Conservation (phyloP, 2,329 filamentous ascomycete species). For the Sporothrix sp. region DNA sequence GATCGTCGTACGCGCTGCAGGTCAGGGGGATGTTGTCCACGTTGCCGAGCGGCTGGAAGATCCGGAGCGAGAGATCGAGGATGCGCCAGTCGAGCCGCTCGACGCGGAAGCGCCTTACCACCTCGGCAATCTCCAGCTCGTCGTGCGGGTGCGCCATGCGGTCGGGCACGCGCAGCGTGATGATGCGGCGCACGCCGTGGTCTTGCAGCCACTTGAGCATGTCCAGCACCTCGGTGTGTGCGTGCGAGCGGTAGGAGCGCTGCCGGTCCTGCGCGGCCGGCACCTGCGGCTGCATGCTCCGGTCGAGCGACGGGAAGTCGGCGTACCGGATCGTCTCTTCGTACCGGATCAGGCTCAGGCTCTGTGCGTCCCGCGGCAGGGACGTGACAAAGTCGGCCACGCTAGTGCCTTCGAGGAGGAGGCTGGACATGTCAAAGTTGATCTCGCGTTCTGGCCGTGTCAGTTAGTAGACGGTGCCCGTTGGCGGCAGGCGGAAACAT, state of each 20-base stretch:
- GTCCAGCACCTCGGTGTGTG: constrained; percentile 9
- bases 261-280: not conserved
- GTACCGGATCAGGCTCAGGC: not conserved
- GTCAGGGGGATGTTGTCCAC: not conserved
- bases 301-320: constrained; percentile 12
- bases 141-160: constrained; percentile 13
- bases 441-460: constrained; percentile 3
- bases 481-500: too few relatives aligned
- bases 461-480: too few relatives aligned
- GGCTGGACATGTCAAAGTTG: constrained; percentile 15
- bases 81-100: constrained; percentile 14
- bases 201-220: constrained; percentile 12
- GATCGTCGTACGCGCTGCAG: not conserved
- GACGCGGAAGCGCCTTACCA: constrained; percentile 9
- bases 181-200: constrained; percentile 11
- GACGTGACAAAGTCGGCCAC: constrained; percentile 13
- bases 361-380: not conserved
- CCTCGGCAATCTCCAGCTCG: constrained; percentile 8
- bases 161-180: constrained; percentile 13
- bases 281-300: not conserved
- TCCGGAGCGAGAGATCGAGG: constrained; percentile 11
- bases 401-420: not conserved
- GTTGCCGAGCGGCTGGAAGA: constrained; percentile 4
- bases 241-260: not conserved
- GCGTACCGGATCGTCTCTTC: constrained; percentile 12